Conservation (phyloP, 1,284 basidiomycete species). For the Fistulina hepatica region DNA sequence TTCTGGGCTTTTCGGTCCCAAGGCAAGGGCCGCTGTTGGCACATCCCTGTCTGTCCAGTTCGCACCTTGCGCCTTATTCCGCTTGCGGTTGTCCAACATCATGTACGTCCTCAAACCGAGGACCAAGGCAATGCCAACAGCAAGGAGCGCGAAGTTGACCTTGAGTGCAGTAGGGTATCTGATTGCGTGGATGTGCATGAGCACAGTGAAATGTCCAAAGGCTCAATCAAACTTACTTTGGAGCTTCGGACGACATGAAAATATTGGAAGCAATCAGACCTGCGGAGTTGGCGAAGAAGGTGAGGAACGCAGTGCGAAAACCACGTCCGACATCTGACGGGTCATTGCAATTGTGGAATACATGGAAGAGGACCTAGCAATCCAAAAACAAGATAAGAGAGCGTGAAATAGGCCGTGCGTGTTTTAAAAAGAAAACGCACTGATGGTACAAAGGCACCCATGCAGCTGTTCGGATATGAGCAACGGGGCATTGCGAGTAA, state of each 20-base stretch:
- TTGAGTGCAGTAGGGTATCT: no score
- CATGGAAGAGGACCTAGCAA: slow-evolving; percentile 4
- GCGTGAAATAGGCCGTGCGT: no score
- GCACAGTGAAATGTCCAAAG: no score
- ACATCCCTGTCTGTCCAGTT: slow-evolving; percentile 4
- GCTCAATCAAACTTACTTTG: no score
- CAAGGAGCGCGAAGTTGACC: no score
- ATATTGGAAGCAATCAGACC: slow-evolving; percentile 5
- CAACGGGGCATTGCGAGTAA: no score
- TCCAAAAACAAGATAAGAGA: no score
- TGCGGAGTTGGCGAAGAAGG: slow-evolving; percentile 3
- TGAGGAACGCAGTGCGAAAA: no score
- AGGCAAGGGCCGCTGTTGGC: slow-evolving; percentile 2
- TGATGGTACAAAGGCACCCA: no score
- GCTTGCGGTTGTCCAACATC: slow-evolving; percentile 5
- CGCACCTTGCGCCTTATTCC: slow-evolving; percentile 6
- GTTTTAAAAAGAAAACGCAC: no score
- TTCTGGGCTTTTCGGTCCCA: slow-evolving; percentile 1
- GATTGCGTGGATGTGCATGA: no score
- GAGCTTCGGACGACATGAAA: slow-evolving; percentile 3
- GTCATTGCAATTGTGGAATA: slow-evolving; percentile 8
- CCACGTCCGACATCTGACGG: slow-evolving; percentile 6
- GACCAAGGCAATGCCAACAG: slow-evolving; percentile 2
- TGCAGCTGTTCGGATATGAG: no score
- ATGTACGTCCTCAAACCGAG: slow-evolving; percentile 5